Base-by-base conservation (phyloP, 2,329 filamentous ascomycete species). In the Ophiocordyceps unilateralis region DNA sequence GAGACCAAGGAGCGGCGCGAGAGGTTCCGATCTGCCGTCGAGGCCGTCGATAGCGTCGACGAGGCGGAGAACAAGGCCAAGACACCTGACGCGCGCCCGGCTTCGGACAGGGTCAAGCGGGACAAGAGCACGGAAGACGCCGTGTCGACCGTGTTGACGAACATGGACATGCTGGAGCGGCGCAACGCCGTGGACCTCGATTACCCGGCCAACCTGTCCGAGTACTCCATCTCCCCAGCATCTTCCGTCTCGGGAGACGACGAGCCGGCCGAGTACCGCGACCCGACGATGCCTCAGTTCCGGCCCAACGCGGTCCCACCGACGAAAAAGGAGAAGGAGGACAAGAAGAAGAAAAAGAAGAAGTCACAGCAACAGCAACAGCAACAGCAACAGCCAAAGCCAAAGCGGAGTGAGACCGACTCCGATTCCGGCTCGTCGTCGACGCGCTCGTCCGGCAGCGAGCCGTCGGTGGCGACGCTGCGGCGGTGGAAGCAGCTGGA, bases 271-370 rank as follows among this genome's bases (percentile, higher is more conserved):
- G 51, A 48, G 28, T 55, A 63, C 36, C 61, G 64, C 8, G 80
- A 84, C 50, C 74, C 74, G 8, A 83, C 78, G 0, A 65, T 83
- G 57, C 79, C 79, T 9, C 79, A 83, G 50, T 81, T 81, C 53
- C 69, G 75, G 6, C 78, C 78, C n/a, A 72, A 80, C 48, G n/a
- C n/a, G 65, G 58, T 26, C 39, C 21, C 1, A n/a, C 23, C 4
- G 37, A n/a, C n/a, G n/a, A n/a, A 39, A 4, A 17, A 39, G 2
- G 37, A 22, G 6, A 17, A 39, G 15, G 37, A 22, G 12, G 14
- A 9, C 15, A 22, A 28, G 23, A 19, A 14, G 39, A 26, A 3
- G 23, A 19, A 9, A 7, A 36, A 11, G 32, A 10, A 19, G n/a
- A 17, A 9, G n/a, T 10, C 10, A 6, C 11, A n/a, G 12, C 12